Conservation (phyloP, 495 filamentous ascomycete genomes). For the Penicillium herquei region DNA sequence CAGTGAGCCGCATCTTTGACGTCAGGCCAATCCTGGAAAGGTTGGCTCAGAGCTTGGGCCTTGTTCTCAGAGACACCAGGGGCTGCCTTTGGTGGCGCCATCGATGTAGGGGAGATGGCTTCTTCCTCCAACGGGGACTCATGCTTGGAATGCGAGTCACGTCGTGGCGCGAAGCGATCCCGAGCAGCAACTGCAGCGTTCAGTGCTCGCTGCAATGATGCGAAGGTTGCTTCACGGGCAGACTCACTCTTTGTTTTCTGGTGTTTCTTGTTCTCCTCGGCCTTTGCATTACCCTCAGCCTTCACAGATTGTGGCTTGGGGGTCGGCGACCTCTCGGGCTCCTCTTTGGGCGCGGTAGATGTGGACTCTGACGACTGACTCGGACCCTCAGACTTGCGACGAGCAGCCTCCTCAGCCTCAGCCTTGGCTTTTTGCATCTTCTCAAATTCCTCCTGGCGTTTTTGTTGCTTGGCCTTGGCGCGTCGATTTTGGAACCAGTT, state of each 20-base stretch:
- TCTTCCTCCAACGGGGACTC: conserved; percentile 19
- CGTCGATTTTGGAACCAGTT: conserved; percentile 93
- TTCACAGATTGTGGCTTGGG: conserved; percentile 30
- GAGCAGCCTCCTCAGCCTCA: conserved; percentile 41
- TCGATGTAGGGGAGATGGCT: conserved; percentile 34
- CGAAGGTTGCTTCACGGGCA: conserved; percentile 44
- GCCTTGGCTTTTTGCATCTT: conserved; percentile 55
- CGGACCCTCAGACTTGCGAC: conserved; percentile 32
- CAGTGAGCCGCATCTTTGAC: conserved; percentile 34
- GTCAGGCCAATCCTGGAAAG: conserved; percentile 36
- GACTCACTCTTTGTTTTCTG: conserved; percentile 44
- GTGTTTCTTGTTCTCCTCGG: conserved; percentile 29
- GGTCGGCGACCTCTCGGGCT: conserved; percentile 29
- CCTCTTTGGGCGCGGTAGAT: conserved; percentile 25
- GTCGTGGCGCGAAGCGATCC: conserved; percentile 28
- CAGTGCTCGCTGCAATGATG: conserved; percentile 44
- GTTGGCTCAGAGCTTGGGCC: conserved; percentile 15
- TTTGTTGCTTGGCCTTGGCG: conserved; percentile 78
- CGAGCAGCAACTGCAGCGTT: conserved; percentile 45
- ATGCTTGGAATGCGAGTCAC: conserved; percentile 19
- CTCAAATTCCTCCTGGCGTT: conserved; percentile 64
- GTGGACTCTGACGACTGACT: conserved; percentile 26
- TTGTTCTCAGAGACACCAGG: conserved; percentile 12
- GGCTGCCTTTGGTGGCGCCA: conserved; percentile 24
- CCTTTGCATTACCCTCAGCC: conserved; percentile 24